Evolutionary conservation across 129 eudicot genomes (phyloP), one percentile per base, ranked within the genome.

Genomic region (Artemisia tridentata): DNA sequence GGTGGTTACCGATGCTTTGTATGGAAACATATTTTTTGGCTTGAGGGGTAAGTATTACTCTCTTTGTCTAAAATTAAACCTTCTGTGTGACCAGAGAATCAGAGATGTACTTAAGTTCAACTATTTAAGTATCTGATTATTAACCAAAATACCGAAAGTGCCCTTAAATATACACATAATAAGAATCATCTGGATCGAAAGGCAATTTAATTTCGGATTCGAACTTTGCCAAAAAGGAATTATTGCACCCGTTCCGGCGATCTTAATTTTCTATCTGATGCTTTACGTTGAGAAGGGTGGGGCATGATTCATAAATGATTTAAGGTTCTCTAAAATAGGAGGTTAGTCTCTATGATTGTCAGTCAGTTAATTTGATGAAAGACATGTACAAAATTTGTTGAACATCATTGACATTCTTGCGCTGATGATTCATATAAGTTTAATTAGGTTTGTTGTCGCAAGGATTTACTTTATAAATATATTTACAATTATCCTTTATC

Each of bases 381-480:
- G 13, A 21, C 25, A 38, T 41, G 68, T 38, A 34, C 27, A 41
- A 41, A 63, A n/a, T 12, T 34, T 63, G 7, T 3, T 18, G 18
- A 41, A 21, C 27, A 1, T 23, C 34, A 17, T 65, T 7, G n/a
- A 65, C 16, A 45, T 25, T 14, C 46, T 65, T 65, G 31, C 46
- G 54, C 34, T 18, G 54, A 65, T 65, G 34, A 43, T 55, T 54
- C 50, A 34, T 34, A 38, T 69, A 38, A 34, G 63, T 18, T 55
- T 10, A 53, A 31, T 69, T 27, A 7, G 2, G 13, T 34, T 45
- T 71, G 13, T n/a, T 68, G 46, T 68, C 49, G 17, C 17, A 5
- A 29, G 45, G 34, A 58, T 14, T 58, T 18, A 13, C 17, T 18
- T 21, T 21, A 21, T 21, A 21, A 21, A 21, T 21, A 21, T 21